phyloP scores from a whole-genome alignment of 495 filamentous ascomycete genomes.

The Trypethelium eluteriae region DNA sequence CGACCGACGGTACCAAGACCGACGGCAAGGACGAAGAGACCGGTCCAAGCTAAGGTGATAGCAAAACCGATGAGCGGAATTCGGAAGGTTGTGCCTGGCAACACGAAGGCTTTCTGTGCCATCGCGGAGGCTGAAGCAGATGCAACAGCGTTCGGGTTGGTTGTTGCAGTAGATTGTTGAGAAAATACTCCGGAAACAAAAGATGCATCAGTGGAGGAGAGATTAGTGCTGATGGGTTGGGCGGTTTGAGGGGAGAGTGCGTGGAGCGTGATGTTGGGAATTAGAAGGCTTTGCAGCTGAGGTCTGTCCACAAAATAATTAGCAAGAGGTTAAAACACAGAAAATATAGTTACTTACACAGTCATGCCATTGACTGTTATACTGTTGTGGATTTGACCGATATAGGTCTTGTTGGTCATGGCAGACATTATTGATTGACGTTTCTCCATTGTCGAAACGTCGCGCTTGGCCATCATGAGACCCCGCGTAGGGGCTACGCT shows the following conservation, averaged over 20 bases:
- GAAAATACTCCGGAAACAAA: constrained; percentile 65
- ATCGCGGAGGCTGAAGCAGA: constrained; percentile 22
- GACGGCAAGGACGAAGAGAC: constrained; percentile 48
- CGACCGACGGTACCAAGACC: constrained; percentile 56
- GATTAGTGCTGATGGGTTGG: constrained; percentile 47
- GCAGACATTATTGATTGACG: not conserved
- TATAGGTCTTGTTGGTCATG: constrained; percentile 17
- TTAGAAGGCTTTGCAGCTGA: constrained; percentile 51
- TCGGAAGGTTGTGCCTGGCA: constrained; percentile 58
- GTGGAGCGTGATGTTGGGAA: constrained; percentile 54
- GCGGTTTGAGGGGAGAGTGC: constrained; percentile 40
- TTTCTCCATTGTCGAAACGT: constrained; percentile 8
- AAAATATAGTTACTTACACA: constrained; percentile 21
- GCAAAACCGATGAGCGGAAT: constrained; percentile 63
- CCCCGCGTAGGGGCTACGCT: constrained; percentile 37
- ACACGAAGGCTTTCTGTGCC: constrained; percentile 40
- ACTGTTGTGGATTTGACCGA: constrained; percentile 30
- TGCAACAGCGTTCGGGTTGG: constrained; percentile 30
- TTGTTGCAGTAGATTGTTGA: constrained; percentile 36
- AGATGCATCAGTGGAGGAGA: constrained; percentile 56
- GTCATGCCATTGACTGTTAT: constrained; percentile 29
- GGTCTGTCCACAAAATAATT: constrained; percentile 21
- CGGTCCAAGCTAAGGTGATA: constrained; percentile 55
- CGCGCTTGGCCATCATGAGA: constrained; percentile 20
- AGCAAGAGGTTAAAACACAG: constrained; percentile 9